Evolutionary conservation across 1,284 basidiomycete species (phyloP).

Genomic region (Leccinum griseonigrum): DNA sequence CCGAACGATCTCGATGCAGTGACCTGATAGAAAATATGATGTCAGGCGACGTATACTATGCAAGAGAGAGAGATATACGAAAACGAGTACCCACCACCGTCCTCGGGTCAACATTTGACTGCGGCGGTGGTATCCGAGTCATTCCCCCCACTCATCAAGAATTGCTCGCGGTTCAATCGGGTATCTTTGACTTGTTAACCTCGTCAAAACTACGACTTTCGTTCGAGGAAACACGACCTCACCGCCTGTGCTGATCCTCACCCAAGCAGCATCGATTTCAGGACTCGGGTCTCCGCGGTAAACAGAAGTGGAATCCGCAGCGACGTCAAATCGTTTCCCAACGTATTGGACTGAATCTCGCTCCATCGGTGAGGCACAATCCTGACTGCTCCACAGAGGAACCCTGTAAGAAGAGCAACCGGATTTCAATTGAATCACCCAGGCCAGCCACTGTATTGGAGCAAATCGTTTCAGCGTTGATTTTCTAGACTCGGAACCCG

Average conservation of each 20-base stretch:
- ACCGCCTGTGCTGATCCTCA: background rate
- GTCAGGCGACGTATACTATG: too few relatives aligned
- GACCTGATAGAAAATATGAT: too few relatives aligned
- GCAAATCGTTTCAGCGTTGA: too few relatives aligned
- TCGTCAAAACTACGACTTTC: background rate
- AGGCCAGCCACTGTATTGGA: too few relatives aligned
- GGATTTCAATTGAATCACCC: too few relatives aligned
- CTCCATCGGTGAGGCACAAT: too few relatives aligned
- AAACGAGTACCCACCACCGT: constrained; percentile 2
- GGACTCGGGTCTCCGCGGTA: constrained; percentile 1
- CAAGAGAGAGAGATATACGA: background rate
- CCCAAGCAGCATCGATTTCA: constrained; percentile 2
- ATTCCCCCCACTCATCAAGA: background rate
- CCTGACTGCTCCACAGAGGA: too few relatives aligned
- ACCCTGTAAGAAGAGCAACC: too few relatives aligned
- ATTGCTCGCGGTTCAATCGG: constrained; percentile 1
- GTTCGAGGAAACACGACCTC: background rate
- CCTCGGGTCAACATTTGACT: background rate
- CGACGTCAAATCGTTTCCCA: constrained; percentile 2
- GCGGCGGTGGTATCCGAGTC: background rate
- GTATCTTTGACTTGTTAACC: background rate
- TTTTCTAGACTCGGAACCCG: too few relatives aligned
- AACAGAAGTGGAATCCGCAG: background rate
- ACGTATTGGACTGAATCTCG: background rate
- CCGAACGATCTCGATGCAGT: too few relatives aligned